Conservation (phyloP, 148 eudicot species). For the Camellia sinensis region DNA sequence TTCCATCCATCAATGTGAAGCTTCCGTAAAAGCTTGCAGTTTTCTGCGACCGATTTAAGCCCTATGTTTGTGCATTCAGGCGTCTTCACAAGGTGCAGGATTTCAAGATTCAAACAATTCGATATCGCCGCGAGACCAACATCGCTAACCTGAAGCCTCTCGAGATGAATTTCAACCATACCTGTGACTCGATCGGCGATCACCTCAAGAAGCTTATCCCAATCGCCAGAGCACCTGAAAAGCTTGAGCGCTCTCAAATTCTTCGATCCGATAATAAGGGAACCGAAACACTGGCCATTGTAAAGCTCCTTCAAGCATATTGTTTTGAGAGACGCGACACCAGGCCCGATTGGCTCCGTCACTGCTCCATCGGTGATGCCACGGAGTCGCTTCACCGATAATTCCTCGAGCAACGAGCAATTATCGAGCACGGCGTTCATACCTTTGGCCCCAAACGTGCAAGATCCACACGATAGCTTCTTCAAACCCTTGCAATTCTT, state of each 20-base stretch:
- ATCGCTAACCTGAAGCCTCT: conserved; percentile 59
- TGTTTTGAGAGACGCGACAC: conserved; percentile 33
- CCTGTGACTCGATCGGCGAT: conserved; percentile 22
- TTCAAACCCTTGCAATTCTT: conserved; percentile 40
- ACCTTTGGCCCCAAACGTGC: conserved; percentile 49
- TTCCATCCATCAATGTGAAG: conserved; percentile 68
- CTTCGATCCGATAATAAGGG: conserved; percentile 43
- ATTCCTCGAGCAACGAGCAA: conserved; percentile 41
- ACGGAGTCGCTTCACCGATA: conserved; percentile 53
- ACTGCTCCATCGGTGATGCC: conserved; percentile 36
- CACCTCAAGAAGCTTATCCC: conserved; percentile 44
- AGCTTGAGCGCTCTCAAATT: conserved; percentile 41
- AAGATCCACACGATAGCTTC: conserved; percentile 51
- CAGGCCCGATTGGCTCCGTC: conserved; percentile 40
- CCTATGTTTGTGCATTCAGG: conserved; percentile 57
- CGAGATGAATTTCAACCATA: conserved; percentile 51
- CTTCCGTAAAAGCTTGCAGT: conserved; percentile 48
- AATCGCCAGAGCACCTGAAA: conserved; percentile 45
- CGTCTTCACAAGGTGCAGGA: conserved; percentile 49
- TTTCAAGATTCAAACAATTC: conserved; percentile 38
- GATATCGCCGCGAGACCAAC: conserved; percentile 38
- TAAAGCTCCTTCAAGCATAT: conserved; percentile 51
- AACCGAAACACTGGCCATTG: conserved; percentile 52
- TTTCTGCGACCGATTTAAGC: conserved; percentile 37
- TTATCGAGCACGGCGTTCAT: conserved; percentile 42